phyloP scores from a whole-genome alignment of 768 basidiomycete species.

The Gautieria morchelliformis region DNA sequence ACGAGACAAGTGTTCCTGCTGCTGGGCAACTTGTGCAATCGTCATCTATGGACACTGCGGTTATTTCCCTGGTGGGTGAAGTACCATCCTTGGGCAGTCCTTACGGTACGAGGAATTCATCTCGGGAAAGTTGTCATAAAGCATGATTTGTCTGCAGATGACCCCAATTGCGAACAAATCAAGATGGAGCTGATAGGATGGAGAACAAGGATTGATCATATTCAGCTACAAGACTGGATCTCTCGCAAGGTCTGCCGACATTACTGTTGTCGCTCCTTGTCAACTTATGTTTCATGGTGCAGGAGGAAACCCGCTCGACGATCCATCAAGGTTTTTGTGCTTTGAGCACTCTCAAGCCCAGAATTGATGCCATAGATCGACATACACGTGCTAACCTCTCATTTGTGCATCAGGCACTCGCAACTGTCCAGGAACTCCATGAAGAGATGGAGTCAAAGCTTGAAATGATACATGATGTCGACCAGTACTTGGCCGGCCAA shows the following conservation, averaged over 20 bases:
- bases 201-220: not conserved
- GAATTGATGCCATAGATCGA: not conserved
- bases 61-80: not conserved
- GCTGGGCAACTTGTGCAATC: not conserved
- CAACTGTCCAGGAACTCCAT: not conserved
- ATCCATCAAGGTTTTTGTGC: constrained; percentile 1
- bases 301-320: not conserved
- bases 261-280: not conserved
- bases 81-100: not conserved
- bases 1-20: constrained; percentile 2
- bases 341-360: not conserved
- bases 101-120: not conserved
- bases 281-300: not conserved
- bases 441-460: not conserved
- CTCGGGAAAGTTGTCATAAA: not conserved
- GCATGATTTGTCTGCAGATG: not conserved
- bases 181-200: not conserved
- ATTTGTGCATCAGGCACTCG: not conserved
- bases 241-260: not conserved
- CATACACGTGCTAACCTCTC: not conserved
- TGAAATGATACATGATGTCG: constrained; percentile 2
- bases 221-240: not conserved
- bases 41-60: not conserved
- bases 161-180: not conserved
- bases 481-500: not conserved